A percentile compares a stretch with the other conserved stretches of the same genome.
Evolutionary conservation across 192 early-diverging fungal species (phyloP).

Genomic region (Geranomyces michiganensis): DNA sequence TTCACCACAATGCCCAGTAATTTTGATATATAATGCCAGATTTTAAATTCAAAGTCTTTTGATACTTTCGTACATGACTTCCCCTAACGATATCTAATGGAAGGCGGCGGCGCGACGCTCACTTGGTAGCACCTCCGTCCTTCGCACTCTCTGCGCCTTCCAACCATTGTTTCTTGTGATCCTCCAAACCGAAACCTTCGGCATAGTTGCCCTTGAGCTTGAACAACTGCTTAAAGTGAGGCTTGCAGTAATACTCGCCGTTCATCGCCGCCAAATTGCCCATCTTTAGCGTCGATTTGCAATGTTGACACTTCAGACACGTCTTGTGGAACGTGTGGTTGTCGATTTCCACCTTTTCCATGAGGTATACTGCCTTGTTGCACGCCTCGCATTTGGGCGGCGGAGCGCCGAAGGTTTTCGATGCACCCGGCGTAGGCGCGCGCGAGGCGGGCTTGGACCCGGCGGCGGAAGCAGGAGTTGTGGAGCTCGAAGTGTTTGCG

Average conservation of each 20-base stretch:
- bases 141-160: conserved; percentile 1
- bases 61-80: no score
- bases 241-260: conserved; percentile 49
- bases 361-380: conserved; percentile 38
- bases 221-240: conserved; percentile 60
- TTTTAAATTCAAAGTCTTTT: no score
- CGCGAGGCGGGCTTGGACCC: not conserved
- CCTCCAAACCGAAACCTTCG: conserved; percentile 56
- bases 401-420: conserved; percentile 17
- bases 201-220: conserved; percentile 60
- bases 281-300: conserved; percentile 43
- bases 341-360: conserved; percentile 45
- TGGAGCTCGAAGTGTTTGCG: not conserved
- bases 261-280: conserved; percentile 47
- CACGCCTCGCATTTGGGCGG: conserved; percentile 23
- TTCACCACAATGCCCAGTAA: conserved; percentile 46
- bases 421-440: not conserved
- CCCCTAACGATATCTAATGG: no score
- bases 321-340: conserved; percentile 40
- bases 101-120: no score
- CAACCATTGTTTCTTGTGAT: conserved; percentile 50
- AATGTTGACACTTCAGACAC: conserved; percentile 50
- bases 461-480: not conserved
- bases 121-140: not conserved
- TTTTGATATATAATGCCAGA: no score